These are phyloP conservation scores for Rhodotorula babjevae DNA, from an alignment of 768 basidiomycete species.

Conservation along the genomic window DNA sequence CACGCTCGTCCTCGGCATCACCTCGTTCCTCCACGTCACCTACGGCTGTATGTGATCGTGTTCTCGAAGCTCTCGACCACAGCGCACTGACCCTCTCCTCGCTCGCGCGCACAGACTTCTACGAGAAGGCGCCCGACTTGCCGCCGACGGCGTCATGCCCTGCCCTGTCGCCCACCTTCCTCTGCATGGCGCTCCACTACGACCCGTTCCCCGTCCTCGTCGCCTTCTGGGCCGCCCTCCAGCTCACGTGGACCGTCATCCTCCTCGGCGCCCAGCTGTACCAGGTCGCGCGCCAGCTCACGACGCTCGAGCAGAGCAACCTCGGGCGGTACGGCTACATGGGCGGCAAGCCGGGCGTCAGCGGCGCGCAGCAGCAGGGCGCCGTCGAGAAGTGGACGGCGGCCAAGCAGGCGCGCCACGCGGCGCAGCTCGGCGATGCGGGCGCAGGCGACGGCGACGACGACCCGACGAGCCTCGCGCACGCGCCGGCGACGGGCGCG, in stretches of 20 bases:
- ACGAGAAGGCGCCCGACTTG: constrained; percentile 40
- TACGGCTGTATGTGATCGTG: constrained; percentile 64
- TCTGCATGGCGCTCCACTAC: constrained; percentile 65
- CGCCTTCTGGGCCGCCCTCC: constrained; percentile 78
- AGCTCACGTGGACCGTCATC: constrained; percentile 89
- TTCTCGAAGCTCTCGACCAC: neutral
- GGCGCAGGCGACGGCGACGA: neutral
- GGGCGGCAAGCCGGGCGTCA: constrained; percentile 65
- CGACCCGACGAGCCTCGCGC: constrained; percentile 45
- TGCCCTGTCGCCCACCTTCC: constrained; percentile 62
- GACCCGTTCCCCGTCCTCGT: constrained; percentile 83
- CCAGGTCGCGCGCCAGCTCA: constrained; percentile 92
- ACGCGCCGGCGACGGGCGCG: constrained; percentile 7
- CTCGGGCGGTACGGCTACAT: constrained; percentile 93
- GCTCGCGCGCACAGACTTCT: constrained; percentile 55
- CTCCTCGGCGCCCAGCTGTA: constrained; percentile 80
- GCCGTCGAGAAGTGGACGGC: constrained; percentile 10
- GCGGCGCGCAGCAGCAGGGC: constrained; percentile 25
- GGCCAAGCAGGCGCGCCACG: constrained; percentile 31
- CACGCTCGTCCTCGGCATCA: constrained; percentile 74
- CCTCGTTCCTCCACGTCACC: constrained; percentile 75
- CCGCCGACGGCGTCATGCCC: constrained; percentile 47
- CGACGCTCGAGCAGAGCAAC: constrained; percentile 91
- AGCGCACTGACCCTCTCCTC: neutral
- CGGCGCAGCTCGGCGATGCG: neutral